These are phyloP conservation scores for Noccaea caerulescens DNA, from an alignment of 345 rosid species.

Conservation along the genomic window DNA sequence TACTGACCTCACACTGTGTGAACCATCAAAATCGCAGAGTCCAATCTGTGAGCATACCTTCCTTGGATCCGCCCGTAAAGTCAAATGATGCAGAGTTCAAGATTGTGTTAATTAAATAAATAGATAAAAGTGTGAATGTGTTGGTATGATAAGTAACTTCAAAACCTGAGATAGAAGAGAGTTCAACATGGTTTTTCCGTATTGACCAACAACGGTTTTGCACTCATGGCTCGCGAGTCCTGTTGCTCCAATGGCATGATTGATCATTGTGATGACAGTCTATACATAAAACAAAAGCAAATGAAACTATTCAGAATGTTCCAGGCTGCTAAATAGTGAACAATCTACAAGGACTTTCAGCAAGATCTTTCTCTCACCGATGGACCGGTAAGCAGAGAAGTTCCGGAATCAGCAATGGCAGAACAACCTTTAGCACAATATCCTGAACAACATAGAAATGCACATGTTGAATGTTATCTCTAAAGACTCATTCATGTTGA, in stretches of 20 bases:
- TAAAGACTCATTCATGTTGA: constrained; percentile 1
- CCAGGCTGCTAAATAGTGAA: constrained; percentile 11
- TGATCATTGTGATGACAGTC: constrained; percentile 74
- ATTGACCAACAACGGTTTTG: constrained; percentile 65
- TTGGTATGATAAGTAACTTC: constrained; percentile 19
- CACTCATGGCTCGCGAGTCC: constrained; percentile 80
- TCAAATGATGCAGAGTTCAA: constrained; percentile 8
- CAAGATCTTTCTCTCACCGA: constrained; percentile 50
- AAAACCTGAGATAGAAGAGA: constrained; percentile 65
- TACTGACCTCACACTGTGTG: constrained; percentile 67
- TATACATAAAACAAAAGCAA: constrained; percentile 31
- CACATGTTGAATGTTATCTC: neutral
- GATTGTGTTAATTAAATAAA: constrained; percentile 17
- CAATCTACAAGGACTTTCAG: neutral
- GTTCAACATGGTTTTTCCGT: constrained; percentile 73
- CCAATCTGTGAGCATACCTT: constrained; percentile 86
- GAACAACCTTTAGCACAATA: constrained; percentile 66
- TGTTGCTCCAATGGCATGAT: constrained; percentile 84
- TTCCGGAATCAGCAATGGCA: constrained; percentile 95
- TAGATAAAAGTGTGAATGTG: constrained; percentile 8
- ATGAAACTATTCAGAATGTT: neutral
- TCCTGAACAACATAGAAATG: constrained; percentile 49
- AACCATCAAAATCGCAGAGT: constrained; percentile 75
- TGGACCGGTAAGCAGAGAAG: constrained; percentile 91
- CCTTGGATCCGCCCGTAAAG: constrained; percentile 60